Evolutionary conservation across 805 yeast genomes (phyloP).

Genomic region (Yarrowia deformans): DNA sequence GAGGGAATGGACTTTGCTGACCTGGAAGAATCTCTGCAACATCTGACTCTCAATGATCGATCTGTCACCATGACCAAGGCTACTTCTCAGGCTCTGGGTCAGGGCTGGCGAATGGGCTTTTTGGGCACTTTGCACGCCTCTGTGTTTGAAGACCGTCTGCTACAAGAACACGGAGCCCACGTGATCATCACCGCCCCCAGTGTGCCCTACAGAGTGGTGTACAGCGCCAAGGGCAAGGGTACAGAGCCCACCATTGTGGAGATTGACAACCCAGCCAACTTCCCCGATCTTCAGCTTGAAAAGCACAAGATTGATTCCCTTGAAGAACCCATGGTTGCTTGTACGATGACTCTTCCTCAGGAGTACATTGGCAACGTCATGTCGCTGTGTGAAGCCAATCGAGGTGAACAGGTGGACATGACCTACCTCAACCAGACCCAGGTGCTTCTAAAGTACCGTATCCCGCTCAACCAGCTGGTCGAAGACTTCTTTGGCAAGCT

Average conservation of each 20-base stretch:
- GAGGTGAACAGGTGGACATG: constrained; percentile 84
- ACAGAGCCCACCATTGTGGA: constrained; percentile 66
- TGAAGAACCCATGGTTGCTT: constrained; percentile 89
- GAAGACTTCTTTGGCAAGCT: constrained; percentile 95
- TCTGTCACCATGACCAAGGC: constrained; percentile 89
- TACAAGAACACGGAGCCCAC: constrained; percentile 92
- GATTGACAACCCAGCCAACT: constrained; percentile 90
- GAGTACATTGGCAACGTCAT: constrained; percentile 90
- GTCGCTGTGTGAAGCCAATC: constrained; percentile 78
- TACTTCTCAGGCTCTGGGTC: constrained; percentile 92
- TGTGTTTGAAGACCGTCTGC: constrained; percentile 89
- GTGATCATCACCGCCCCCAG: constrained; percentile 94
- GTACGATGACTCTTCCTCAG: constrained; percentile 86
- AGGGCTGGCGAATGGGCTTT: constrained; percentile 97
- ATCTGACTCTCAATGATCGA: constrained; percentile 84
- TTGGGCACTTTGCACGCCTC: constrained; percentile 94
- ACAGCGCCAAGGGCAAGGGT: constrained; percentile 47
- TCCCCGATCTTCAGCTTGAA: constrained; percentile 65
- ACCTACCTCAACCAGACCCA: constrained; percentile 82
- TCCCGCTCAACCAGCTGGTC: constrained; percentile 88
- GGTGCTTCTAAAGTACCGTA: constrained; percentile 75
- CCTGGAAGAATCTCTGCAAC: constrained; percentile 84
- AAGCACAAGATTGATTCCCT: constrained; percentile 56
- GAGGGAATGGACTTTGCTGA: constrained; percentile 90
- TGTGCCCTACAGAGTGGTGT: constrained; percentile 85